A percentile compares a stretch with the other conserved stretches of the same genome.
These are phyloP conservation scores for Naganishia friedmannii DNA, from an alignment of 768 basidiomycete species.

Conservation along the genomic window DNA sequence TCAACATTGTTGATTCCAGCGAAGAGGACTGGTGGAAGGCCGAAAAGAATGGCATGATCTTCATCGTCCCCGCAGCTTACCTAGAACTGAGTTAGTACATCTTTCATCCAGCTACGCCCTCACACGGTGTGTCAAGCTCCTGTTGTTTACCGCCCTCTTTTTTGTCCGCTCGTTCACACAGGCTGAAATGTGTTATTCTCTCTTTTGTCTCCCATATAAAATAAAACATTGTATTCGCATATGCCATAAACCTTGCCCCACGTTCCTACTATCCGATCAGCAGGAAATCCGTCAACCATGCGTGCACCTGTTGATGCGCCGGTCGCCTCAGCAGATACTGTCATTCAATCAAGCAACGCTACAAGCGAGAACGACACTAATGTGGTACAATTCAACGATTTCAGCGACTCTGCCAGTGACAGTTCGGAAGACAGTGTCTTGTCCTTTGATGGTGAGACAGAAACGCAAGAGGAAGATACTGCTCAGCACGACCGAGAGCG, in stretches of 20 bases:
- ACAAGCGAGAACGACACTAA: constrained; percentile 3
- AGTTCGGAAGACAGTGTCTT: constrained; percentile 55
- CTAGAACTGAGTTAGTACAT: constrained; percentile 88
- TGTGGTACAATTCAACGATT: constrained; percentile 47
- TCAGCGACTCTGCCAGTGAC: constrained; percentile 30
- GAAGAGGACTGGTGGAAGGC: constrained; percentile 97
- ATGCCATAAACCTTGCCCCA: constrained; percentile 21
- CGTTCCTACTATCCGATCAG: constrained; percentile 39
- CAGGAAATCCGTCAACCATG: neutral
- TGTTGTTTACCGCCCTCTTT: constrained; percentile 60
- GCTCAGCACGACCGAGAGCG: constrained; percentile 49
- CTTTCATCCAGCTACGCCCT: constrained; percentile 32
- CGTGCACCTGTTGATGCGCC: neutral
- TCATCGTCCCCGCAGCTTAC: constrained; percentile 88
- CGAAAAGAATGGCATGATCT: constrained; percentile 77
- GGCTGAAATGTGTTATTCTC: constrained; percentile 69
- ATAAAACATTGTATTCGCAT: constrained; percentile 11
- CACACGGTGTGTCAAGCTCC: constrained; percentile 34
- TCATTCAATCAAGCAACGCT: neutral
- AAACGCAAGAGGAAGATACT: neutral
- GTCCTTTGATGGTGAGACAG: constrained; percentile 52
- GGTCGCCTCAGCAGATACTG: neutral
- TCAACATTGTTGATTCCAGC: constrained; percentile 74
- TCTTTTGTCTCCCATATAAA: constrained; percentile 37
- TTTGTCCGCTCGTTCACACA: constrained; percentile 59